Conservation (phyloP, 2,329 filamentous ascomycete species). For the Fusarium temperatum region DNA sequence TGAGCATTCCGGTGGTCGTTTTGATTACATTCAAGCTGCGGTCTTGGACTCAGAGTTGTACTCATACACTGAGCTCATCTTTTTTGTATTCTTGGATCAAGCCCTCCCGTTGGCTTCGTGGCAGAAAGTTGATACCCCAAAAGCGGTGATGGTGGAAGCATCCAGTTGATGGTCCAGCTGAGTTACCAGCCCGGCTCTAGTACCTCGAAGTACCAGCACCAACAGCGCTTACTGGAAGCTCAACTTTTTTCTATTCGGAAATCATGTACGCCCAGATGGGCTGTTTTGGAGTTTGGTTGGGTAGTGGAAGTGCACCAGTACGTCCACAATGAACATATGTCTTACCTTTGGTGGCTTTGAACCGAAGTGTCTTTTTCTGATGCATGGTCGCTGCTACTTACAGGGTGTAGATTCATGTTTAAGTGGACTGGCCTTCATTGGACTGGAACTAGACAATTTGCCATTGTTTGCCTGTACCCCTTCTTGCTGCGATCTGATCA, state of each 20-base stretch:
- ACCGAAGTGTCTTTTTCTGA: slow-evolving; percentile 14
- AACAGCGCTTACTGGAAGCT: slow-evolving; percentile 29
- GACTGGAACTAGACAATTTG: slow-evolving; percentile 14
- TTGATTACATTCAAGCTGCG: slow-evolving; percentile 4
- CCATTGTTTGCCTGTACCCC: slow-evolving; percentile 13
- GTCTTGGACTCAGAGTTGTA: slow-evolving; percentile 29
- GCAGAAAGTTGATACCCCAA: slow-evolving; percentile 52
- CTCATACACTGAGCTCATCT: slow-evolving; percentile 37
- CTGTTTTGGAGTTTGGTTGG: slow-evolving; percentile 28
- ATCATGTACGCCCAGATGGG: slow-evolving; percentile 31
- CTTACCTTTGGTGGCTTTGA: slow-evolving; percentile 25
- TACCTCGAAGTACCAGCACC: slow-evolving; percentile 23
- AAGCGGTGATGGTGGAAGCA: slow-evolving; percentile 40
- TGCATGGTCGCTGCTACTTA: slow-evolving; percentile 20
- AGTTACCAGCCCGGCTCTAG: slow-evolving; percentile 18
- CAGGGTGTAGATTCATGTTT: slow-evolving; percentile 15
- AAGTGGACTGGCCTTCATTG: slow-evolving; percentile 11
- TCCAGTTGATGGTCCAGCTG: slow-evolving; percentile 33
- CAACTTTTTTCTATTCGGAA: slow-evolving; percentile 23
- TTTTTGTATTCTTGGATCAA: slow-evolving; percentile 40
- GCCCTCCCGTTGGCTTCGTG: slow-evolving; percentile 37
- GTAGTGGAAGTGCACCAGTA: slow-evolving; percentile 23
- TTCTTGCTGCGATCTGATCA: slow-evolving; percentile 23
- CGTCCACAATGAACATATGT: slow-evolving; percentile 11
- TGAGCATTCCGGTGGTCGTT: slow-evolving; percentile 16